Base-by-base conservation (phyloP, 768 basidiomycete genomes). In the Pholiota molesta region DNA sequence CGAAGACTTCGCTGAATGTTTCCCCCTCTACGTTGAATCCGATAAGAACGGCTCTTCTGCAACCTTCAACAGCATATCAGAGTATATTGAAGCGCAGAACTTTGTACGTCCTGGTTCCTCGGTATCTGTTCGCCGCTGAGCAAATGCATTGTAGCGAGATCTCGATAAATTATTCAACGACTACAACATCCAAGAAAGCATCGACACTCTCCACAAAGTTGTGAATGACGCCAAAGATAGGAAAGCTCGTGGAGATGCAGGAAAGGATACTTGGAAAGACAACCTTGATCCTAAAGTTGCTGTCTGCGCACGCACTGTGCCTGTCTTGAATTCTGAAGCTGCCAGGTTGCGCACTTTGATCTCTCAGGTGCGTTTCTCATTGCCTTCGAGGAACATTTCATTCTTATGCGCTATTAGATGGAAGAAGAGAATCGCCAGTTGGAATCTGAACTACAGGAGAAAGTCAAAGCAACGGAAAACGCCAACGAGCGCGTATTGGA, bases 41-140 rank as follows among this genome's bases (percentile, higher is more conserved):
- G 86, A 88, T 62, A 85, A 83, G 61, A 85, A 87, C 55, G 83
- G 86, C 11, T 82, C 87, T 1, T 79, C 80, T 29, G 83, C 82
- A 3, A 85, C 85, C 1, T 89, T 81, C 69, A 87, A 86, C 59
- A 85, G 84, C 17, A 85, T 93, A 17, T 86, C 90, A 5, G 79
- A 85, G 63, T 89, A 90, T 57, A 88, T 92, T 68, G 90, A 92
- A 66, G 81, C 84, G 13, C 81, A 86, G 55, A 88, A 85, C 53
- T 69, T 78, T 67, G 81, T 81, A 68, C 55, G 73, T 80, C 73
- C 17, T 28, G 6, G 39, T 14, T 40, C 7, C 29, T 23, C 5
- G n/a, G 14, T 37, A 57, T 74, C 66, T 55, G 59, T 61, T 14
- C 14, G 52, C 55, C 60, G 29, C 37, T 61, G 44, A 31, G 23